Base-by-base conservation (phyloP, 257 asterid species). In the Anisodus acutangulus region DNA sequence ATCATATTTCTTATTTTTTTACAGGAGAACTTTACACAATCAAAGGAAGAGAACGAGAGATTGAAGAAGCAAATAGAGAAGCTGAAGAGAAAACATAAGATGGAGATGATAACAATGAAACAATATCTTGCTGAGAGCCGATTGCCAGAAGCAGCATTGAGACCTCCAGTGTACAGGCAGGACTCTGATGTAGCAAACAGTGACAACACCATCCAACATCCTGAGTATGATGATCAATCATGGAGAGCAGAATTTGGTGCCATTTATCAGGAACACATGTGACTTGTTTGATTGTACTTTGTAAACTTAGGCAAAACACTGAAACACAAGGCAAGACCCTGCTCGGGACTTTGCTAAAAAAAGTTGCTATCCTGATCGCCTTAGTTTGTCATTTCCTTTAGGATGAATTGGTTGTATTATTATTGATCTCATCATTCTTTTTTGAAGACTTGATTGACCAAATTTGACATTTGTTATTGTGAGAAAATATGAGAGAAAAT, bases 171-270 rank as follows among this genome's bases (percentile, higher is more conserved):
- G 15, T 92, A 84, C 85, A 85, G 92, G 68, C 90, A 97, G 15
- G 94, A 92, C 63, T 91, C 95, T 0, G 94, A 88, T 79, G 80
- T 85, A 15, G 83, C 86, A 55, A 80, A 86, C 63, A 71, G 82
- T 59, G 87, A 88, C 19, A 81, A 80, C 47, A 51, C 86, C 51
- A 55, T 83, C 19, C 82, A 92, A 62, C 58, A 83, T 41, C 69
- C 84, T 10, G 88, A 83, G 53, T 90, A 91, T 31, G 98, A 97
- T 82, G 99, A 96, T 85, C 94, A 94, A 86, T 97, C 98, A 8
- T 97, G 99, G 99, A 92, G 97, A 86, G 98, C 97, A 26, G 99
- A 97, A 86, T 97, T 97, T 76, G 99, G 99, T 22, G 92, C 99
- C 63, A 97, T 93, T 58, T 97, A 97, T 87, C 99, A 97, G 87